A percentile compares a stretch with the other conserved stretches of the same genome.
Evolutionary conservation across 768 basidiomycete genomes (phyloP).

Genomic region (Sporobolomyces roseus): DNA sequence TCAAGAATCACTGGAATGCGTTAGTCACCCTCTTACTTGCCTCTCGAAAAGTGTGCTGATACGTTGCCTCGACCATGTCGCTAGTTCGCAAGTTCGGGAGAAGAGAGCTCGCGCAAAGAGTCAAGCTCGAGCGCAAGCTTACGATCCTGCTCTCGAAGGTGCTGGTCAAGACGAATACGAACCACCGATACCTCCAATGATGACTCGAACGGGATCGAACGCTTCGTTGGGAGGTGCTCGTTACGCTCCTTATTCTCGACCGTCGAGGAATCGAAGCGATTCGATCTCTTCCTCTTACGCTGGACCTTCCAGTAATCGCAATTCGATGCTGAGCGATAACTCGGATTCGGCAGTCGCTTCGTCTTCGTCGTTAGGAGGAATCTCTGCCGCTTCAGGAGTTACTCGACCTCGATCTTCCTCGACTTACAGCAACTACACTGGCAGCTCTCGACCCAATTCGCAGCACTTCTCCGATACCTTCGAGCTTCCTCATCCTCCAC

Average conservation of each 20-base stretch:
- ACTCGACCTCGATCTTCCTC: constrained; percentile 8
- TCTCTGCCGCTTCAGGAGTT: constrained; percentile 1
- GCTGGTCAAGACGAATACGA: neutral
- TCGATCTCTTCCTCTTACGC: constrained; percentile 20
- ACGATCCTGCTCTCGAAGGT: neutral
- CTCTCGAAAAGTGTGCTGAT: neutral
- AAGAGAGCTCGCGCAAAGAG: constrained; percentile 24
- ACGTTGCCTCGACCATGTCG: neutral
- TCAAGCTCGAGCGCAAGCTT: constrained; percentile 1
- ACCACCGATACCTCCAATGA: constrained; percentile 1
- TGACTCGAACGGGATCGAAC: constrained; percentile 22
- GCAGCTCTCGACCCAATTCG: constrained; percentile 1
- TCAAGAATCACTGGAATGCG: constrained; percentile 46
- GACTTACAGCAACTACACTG: constrained; percentile 10
- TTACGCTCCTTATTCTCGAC: constrained; percentile 34
- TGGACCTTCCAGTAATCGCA: constrained; percentile 5
- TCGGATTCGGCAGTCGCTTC: constrained; percentile 9
- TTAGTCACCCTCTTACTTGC: neutral
- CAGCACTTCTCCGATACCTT: constrained; percentile 4
- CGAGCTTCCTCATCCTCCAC: constrained; percentile 10
- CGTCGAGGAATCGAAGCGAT: constrained; percentile 34
- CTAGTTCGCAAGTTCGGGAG: constrained; percentile 33
- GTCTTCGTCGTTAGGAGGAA: neutral
- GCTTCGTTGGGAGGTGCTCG: constrained; percentile 24
- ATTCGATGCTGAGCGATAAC: constrained; percentile 10